phyloP scores from a whole-genome alignment of 805 yeast genomes.

The Pichia pseudocactophila region DNA sequence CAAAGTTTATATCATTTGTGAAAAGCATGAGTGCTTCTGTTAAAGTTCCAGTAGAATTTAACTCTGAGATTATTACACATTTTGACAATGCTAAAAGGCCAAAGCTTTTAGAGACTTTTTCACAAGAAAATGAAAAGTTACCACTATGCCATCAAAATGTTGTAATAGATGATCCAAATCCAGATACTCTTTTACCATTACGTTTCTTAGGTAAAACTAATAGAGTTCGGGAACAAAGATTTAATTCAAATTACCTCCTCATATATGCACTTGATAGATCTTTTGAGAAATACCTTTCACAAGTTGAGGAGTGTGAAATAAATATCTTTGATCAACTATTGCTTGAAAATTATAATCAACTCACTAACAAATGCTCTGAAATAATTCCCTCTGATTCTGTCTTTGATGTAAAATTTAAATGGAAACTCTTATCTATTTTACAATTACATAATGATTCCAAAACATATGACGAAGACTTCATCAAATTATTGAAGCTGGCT shows the following conservation, averaged over 20 bases:
- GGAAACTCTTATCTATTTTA: constrained; percentile 4
- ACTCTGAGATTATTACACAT: background rate
- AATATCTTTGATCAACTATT: constrained; percentile 23
- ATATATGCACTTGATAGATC: constrained; percentile 40
- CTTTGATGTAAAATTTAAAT: constrained; percentile 3
- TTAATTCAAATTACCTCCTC: constrained; percentile 40
- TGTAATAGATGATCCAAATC: background rate
- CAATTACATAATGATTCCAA: background rate
- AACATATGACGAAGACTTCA: constrained; percentile 1
- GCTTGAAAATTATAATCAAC: constrained; percentile 4
- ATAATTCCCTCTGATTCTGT: background rate
- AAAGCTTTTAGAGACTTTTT: constrained; percentile 10
- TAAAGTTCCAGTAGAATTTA: background rate
- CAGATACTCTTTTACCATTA: constrained; percentile 1
- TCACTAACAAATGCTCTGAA: background rate
- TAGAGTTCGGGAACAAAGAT: constrained; percentile 36
- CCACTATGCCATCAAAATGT: constrained; percentile 1
- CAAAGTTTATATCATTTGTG: background rate
- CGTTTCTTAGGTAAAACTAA: constrained; percentile 9
- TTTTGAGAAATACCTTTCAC: constrained; percentile 26
- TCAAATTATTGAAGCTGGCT: constrained; percentile 27
- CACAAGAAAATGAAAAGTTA: constrained; percentile 5
- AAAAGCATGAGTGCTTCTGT: background rate
- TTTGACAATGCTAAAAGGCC: background rate
- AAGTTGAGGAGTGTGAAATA: constrained; percentile 29